phyloP scores from a whole-genome alignment of 495 filamentous ascomycete species.

The Aspergillus carlsbadensis region DNA sequence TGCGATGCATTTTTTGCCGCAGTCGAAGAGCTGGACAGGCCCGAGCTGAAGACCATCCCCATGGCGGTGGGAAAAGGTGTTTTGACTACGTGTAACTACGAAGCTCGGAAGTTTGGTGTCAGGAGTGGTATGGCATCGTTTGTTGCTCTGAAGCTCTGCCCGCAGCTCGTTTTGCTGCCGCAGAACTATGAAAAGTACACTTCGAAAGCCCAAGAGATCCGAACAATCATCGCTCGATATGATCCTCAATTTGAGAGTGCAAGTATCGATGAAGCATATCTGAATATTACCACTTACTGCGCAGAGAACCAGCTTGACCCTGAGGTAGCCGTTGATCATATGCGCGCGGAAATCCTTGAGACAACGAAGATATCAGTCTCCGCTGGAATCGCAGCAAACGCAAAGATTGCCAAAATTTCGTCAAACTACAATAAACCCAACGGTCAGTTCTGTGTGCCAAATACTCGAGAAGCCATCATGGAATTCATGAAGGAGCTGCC shows the following conservation, averaged over 20 bases:
- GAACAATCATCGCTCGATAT: constrained; percentile 78
- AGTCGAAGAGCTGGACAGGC: constrained; percentile 88
- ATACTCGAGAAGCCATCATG: constrained; percentile 71
- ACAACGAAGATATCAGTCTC: constrained; percentile 85
- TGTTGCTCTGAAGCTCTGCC: constrained; percentile 92
- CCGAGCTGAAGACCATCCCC: constrained; percentile 83
- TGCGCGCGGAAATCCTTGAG: constrained; percentile 74
- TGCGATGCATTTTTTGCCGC: constrained; percentile 98
- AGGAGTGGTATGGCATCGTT: constrained; percentile 95
- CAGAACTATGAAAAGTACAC: constrained; percentile 89
- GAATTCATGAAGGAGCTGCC: constrained; percentile 81
- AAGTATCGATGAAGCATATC: constrained; percentile 92
- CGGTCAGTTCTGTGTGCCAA: constrained; percentile 78
- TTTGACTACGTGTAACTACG: constrained; percentile 92
- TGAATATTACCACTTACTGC: constrained; percentile 93
- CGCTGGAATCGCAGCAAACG: constrained; percentile 90
- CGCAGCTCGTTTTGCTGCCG: constrained; percentile 77
- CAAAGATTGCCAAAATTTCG: constrained; percentile 89
- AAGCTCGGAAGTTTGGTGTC: constrained; percentile 84
- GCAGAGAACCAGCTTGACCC: constrained; percentile 62
- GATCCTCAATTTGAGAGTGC: constrained; percentile 90
- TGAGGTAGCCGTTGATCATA: constrained; percentile 69
- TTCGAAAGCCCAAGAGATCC: constrained; percentile 85
- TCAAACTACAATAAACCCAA: constrained; percentile 97
- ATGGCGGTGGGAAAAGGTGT: constrained; percentile 95